Evolutionary conservation across 352 stramenopile species (phyloP), one percentile per base, ranked within the genome.

Genomic region (Pythium utonaiense): DNA sequence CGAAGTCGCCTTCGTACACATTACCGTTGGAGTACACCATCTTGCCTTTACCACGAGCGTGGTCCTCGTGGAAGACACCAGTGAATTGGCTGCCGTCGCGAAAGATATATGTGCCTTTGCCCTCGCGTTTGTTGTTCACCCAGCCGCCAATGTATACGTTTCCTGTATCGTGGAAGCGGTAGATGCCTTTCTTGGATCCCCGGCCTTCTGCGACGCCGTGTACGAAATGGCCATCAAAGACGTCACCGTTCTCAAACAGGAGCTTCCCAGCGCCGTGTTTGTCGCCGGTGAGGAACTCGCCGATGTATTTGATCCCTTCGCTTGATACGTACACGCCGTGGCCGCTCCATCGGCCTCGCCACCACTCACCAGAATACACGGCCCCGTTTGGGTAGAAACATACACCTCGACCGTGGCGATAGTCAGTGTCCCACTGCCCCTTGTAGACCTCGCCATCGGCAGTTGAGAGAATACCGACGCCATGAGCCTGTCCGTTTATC

Each of bases 371-470:
- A 28, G 80, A 79, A 62, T 93, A 94, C 6, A 92, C 67, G 8
- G 78, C 75, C 8, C 84, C 84, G 60, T 92, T 93, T 0, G 79
- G 59, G 50, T 93, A 93, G 57, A 83, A 92, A 25, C 77, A 89
- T 34, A 91, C 80, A 16, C 85, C 85, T 6, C 54, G 75, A 1
- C 83, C 79, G 36, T 90, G 73, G 12, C 79, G 83, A 53, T 77
- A 84, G 56, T 88, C 83, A 2, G 54, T 63, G 9, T 75, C 54
- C 83, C 83, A 94, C 38, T 89, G 50, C 1, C 85, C 85, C 62
- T 96, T 93, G 77, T 97, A 98, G n/a, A 89, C 72, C 66, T 97
- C 90, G 6, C 92, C 93, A 33, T 93, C 83, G 0, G 80, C 73
- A 27, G 77, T 91, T 5, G 77, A 69, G 16, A 97, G 47, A 6